These are phyloP conservation scores for Diutina scorzettiae DNA, from an alignment of 1,139 yeast genomes.

Conservation along the genomic window DNA sequence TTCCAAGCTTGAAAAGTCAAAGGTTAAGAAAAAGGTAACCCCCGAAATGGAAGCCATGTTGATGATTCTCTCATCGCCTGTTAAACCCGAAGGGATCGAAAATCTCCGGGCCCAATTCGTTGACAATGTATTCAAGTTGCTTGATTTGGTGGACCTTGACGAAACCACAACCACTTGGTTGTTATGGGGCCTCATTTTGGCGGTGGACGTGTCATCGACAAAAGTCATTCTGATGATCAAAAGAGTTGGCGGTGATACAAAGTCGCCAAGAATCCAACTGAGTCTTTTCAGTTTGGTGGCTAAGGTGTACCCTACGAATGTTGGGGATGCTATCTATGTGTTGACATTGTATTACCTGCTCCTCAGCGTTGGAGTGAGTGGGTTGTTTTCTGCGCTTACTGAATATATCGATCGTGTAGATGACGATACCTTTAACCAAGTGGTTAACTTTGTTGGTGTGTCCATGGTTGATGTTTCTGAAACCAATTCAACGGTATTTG, in stretches of 20 bases:
- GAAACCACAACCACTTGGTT: background rate
- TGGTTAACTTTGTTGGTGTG: background rate
- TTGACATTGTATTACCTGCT: background rate
- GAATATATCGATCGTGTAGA: background rate
- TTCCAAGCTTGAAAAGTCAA: background rate
- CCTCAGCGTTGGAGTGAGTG: background rate
- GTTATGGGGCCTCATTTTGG: background rate
- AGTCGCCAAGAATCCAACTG: background rate
- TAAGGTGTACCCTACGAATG: background rate
- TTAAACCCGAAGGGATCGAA: background rate
- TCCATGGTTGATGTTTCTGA: background rate
- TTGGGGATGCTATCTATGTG: background rate
- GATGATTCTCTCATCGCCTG: background rate
- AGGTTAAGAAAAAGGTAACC: background rate
- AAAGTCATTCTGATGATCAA: background rate
- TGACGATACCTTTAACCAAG: background rate
- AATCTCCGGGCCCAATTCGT: background rate
- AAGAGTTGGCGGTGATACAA: background rate
- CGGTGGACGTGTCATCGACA: background rate
- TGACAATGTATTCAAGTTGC: background rate
- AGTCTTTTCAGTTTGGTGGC: background rate
- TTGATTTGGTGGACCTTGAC: background rate
- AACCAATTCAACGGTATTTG: background rate
- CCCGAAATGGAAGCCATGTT: background rate
- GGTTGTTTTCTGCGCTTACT: background rate